phyloP scores from a whole-genome alignment of 2,329 filamentous ascomycete genomes.

The Colletotrichum gloeosporioides region DNA sequence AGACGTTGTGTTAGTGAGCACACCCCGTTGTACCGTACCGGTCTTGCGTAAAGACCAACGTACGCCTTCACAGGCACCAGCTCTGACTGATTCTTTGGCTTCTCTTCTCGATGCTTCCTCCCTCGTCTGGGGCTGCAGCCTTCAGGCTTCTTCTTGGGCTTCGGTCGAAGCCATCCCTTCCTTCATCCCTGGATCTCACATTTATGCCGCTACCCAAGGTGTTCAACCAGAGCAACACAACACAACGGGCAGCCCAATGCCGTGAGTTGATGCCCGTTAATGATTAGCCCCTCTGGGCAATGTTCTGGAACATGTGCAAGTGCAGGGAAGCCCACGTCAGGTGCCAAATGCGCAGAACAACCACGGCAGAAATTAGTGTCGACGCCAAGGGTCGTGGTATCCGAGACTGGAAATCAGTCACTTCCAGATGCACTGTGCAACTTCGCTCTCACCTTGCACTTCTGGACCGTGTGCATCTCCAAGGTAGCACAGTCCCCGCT shows the following conservation, averaged over 20 bases:
- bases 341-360: not conserved
- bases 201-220: not conserved
- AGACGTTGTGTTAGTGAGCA: not conserved
- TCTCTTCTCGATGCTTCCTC: not conserved
- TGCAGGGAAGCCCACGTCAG: not conserved
- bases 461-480: not conserved
- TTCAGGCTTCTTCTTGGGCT: not conserved
- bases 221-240: not conserved
- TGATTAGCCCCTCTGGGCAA: not conserved
- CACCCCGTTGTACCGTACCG: not conserved
- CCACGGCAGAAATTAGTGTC: not conserved
- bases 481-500: not conserved
- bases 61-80: not conserved
- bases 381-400: not conserved
- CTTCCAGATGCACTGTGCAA: not conserved
- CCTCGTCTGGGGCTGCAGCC: not conserved
- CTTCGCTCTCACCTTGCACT: rapidly evolving
- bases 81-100: not conserved
- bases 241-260: not conserved
- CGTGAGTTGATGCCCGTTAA: not conserved
- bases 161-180: not conserved
- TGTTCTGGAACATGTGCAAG: constrained; percentile 1
- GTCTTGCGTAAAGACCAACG: not conserved
- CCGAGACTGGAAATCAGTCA: not conserved
- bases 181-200: not conserved